These are phyloP conservation scores for Botrytis sinoallii DNA, from an alignment of 2,329 filamentous ascomycete species.

Conservation along the genomic window DNA sequence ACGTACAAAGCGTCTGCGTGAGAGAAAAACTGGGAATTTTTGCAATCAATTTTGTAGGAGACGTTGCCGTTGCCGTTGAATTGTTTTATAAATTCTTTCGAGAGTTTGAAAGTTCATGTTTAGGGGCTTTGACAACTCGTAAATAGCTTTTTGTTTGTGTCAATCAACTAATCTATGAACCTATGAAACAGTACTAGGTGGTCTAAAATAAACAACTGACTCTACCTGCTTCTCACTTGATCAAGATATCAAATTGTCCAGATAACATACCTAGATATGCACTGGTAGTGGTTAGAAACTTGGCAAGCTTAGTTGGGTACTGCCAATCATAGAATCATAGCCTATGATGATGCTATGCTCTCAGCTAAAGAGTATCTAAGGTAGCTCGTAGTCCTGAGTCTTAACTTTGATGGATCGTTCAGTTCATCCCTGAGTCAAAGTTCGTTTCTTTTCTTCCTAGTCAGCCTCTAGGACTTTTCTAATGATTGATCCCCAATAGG, in stretches of 20 bases:
- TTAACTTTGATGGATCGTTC: background rate
- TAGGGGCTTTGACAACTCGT: background rate
- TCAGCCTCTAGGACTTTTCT: background rate
- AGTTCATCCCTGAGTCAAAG: slow-evolving; percentile 9
- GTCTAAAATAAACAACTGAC: background rate
- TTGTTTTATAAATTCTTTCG: background rate
- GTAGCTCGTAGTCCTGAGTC: background rate
- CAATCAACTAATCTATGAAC: background rate
- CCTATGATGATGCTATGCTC: background rate
- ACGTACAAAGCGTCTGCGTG: slow-evolving; percentile 1
- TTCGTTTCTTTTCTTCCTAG: background rate
- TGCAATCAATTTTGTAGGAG: background rate
- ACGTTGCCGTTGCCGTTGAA: background rate
- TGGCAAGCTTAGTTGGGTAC: background rate
- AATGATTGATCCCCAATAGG: background rate
- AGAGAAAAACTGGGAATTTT: background rate
- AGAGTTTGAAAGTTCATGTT: background rate
- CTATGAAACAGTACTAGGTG: background rate
- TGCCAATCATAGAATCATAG: background rate
- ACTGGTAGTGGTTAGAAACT: background rate
- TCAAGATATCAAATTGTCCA: background rate
- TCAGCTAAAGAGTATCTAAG: background rate
- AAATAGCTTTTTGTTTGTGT: background rate
- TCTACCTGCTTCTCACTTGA: background rate
- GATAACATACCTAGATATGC: background rate